Base-by-base conservation (phyloP, 2,329 filamentous ascomycete genomes). In the Tolypocladium inflatum region DNA sequence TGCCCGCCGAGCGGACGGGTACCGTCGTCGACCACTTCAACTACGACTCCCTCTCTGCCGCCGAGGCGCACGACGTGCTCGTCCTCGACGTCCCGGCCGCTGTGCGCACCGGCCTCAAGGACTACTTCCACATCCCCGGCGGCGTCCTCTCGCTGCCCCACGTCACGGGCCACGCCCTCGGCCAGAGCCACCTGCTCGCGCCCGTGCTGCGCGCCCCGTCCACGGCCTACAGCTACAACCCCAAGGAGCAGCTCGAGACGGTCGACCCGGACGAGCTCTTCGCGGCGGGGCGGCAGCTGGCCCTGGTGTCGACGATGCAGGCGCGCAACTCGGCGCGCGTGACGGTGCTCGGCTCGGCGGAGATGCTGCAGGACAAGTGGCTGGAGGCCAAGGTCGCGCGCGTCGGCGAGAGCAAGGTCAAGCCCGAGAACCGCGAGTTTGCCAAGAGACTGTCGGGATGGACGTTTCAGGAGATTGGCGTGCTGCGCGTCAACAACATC, bases 11-110 rank as follows among this genome's bases (percentile, higher is more conserved):
- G 74, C 90, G 92, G 68, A 90, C 88, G 58, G 86, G 90, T 58
- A 79, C 93, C 59, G 88, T 96, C 7, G 87, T 97, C 61, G 94
- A 97, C 75, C 94, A 99, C 79, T 97, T 97, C 84, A 89, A 90
- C 77, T 94, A 94, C 76, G 93, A 97, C 69, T 80, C 82, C 58
- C 65, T 82, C 38, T 90, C 88, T 45, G 88, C 93, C 5, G 70
- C 85, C 55, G 91, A 97, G 63, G 83, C 86, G 69, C 94, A 99
- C 74, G 91, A 97, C 74, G 89, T 96, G 37, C 79, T 99, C 51
- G 80, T 97, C 37, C 76, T 97, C 55, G 83, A 89, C 50, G 80
- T 84, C 41, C 89, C 91, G 4, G 76, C 78, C 59, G 75, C 82
- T 55, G 72, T 88, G 61, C 87, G 88, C 65, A 68, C 83, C 30